phyloP scores from a whole-genome alignment of 2,329 filamentous ascomycete species.

The Cryphonectria radicalis region DNA sequence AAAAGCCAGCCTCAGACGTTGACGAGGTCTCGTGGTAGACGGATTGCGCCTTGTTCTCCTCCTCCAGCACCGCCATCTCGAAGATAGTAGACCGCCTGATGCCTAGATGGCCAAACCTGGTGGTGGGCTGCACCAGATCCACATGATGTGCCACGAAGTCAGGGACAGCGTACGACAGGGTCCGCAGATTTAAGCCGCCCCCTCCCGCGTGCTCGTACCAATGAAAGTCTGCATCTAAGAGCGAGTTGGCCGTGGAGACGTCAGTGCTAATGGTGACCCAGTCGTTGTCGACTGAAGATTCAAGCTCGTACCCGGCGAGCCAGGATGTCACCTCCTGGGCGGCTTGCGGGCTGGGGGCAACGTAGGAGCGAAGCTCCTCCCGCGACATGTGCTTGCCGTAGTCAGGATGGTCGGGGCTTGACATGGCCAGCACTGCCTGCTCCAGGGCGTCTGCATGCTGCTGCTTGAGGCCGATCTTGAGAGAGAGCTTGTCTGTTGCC shows the following conservation, averaged over 20 bases:
- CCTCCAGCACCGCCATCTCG: conserved; percentile 38
- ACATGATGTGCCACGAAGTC: conserved; percentile 56
- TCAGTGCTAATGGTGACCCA: conserved; percentile 65
- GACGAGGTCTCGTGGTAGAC: neutral
- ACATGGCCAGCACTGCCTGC: conserved; percentile 62
- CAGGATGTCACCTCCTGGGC: conserved; percentile 57
- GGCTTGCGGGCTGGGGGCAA: conserved; percentile 55
- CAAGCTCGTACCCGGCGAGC: conserved; percentile 56
- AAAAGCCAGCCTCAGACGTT: conserved; percentile 38
- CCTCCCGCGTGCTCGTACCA: conserved; percentile 54
- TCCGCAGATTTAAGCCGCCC: conserved; percentile 52
- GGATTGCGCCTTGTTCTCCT: conserved; percentile 24
- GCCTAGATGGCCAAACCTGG: conserved; percentile 58
- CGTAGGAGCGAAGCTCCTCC: conserved; percentile 59
- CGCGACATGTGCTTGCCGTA: conserved; percentile 68
- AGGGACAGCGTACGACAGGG: conserved; percentile 64
- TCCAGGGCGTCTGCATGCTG: conserved; percentile 57
- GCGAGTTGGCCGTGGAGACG: conserved; percentile 54
- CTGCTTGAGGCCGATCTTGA: conserved; percentile 55
- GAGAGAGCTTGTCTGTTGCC: conserved; percentile 46
- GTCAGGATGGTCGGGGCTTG: conserved; percentile 59
- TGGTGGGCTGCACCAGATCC: conserved; percentile 68
- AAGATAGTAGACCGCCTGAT: conserved; percentile 48
- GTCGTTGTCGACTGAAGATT: conserved; percentile 53
- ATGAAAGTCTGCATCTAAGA: conserved; percentile 62